phyloP scores from a whole-genome alignment of 2,329 filamentous ascomycete species.

The Kalaharituber pfeilii region DNA sequence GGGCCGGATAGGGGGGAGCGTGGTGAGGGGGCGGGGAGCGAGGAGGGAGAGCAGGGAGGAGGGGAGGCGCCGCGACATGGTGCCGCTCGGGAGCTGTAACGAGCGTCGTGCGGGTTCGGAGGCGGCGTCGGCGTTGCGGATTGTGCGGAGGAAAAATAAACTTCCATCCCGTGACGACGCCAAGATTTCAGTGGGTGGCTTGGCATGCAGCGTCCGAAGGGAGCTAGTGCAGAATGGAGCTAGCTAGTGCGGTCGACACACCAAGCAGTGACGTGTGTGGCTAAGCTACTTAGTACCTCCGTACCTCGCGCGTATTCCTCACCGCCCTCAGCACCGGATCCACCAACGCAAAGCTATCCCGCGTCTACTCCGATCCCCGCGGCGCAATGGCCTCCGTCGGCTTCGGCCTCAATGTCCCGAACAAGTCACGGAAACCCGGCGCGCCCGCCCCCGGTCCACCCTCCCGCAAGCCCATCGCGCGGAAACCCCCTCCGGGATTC shows the following conservation, averaged over 20 bases:
- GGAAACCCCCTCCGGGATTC: constrained; percentile 41
- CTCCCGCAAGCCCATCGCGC: constrained; percentile 30
- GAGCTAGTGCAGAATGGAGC: too few relatives aligned
- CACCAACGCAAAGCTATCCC: constrained; percentile 1
- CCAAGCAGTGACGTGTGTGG: background rate
- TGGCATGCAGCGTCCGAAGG: too few relatives aligned
- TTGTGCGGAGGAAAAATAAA: too few relatives aligned
- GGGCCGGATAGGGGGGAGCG: background rate
- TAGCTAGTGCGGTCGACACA: too few relatives aligned
- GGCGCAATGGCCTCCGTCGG: constrained; percentile 26
- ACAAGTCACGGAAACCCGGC: constrained; percentile 32
- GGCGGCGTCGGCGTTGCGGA: too few relatives aligned
- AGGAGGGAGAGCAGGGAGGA: background rate
- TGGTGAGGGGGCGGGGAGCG: background rate
- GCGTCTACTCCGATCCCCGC: background rate
- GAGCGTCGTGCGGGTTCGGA: too few relatives aligned
- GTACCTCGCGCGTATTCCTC: constrained; percentile 3
- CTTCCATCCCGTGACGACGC: too few relatives aligned
- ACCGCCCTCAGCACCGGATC: background rate
- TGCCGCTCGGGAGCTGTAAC: too few relatives aligned
- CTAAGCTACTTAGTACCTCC: background rate
- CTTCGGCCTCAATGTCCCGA: constrained; percentile 43
- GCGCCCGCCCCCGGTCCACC: constrained; percentile 25
- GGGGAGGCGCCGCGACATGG: background rate
- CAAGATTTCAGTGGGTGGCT: too few relatives aligned